Evolutionary conservation across 169 alveolate species (phyloP), one percentile per base, ranked within the genome.

Genomic region (Plasmodium vivax): DNA sequence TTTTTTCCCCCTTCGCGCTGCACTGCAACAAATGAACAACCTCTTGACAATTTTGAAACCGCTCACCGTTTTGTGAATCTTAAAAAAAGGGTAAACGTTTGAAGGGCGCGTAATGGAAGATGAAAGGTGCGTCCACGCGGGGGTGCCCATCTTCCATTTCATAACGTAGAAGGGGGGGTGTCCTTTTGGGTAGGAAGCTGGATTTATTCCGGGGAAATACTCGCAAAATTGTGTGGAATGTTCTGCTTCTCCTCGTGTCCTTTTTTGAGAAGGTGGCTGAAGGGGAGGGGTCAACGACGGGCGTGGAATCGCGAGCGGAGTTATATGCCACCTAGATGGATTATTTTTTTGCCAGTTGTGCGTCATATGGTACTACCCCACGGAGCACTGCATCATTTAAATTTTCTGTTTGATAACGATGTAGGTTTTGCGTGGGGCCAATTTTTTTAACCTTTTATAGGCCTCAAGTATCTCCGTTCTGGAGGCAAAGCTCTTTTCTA

Each of bases 401-500:
- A 12, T 41, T 23, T 32, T 80, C 58, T 80, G 16, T 30, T 23
- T 14, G 27, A 38, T 32, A 80, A 19, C 34, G 41, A 32, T 80
- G 27, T 80, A 41, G 56, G 36, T 7, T 80, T 80, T 23, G 23
- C n/a, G 36, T 16, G 19, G 27, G 19, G 9, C 34, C 30, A 16
- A 43, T 43, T 23, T 4, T 41, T 38, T 54, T 84, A 36, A 71
- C 93, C 83, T 36, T n/a, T 68, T 84, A 84, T 54, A 23, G 9
- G 38, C 54, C 58, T 83, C 92, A 83, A n/a, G 27, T 30, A 54
- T 43, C 16, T 87, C 93, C 41, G 87, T 75, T 32, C 58, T 30
- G 5, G 87, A 58, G 5, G n/a, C 41, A 43, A 87, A 38, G 32
- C 81, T 56, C n/a, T 87, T 74, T 77, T 87, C 93, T 19, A 87